These are phyloP conservation scores for Prosopis cineraria DNA, from an alignment of 306 rosid species.

Conservation along the genomic window DNA sequence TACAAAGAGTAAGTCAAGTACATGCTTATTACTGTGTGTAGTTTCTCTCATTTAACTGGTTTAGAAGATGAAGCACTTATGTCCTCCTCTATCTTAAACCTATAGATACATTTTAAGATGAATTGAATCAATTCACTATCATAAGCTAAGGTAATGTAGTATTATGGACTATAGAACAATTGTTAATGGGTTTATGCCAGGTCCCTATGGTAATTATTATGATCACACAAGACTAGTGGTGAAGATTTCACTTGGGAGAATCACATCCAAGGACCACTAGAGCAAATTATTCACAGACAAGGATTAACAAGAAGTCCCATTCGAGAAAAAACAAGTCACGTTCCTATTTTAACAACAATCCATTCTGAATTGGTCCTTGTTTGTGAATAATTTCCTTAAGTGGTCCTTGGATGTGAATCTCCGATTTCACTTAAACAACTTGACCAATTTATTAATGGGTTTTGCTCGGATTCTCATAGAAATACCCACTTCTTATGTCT, in stretches of 20 bases:
- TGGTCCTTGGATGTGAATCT: no score
- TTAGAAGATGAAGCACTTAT: background rate
- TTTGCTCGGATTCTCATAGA: background rate
- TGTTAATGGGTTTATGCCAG: background rate
- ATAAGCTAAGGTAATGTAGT: slow-evolving; percentile 15
- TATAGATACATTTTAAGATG: background rate
- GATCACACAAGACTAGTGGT: background rate
- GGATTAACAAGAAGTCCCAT: no score
- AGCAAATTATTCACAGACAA: no score
- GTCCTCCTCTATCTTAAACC: background rate
- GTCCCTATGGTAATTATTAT: background rate
- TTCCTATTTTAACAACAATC: no score
- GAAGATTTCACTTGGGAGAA: slow-evolving; percentile 64
- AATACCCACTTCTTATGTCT: background rate
- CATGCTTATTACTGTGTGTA: background rate
- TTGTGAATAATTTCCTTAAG: no score
- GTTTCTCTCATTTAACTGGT: background rate
- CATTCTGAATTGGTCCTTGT: no score
- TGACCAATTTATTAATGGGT: background rate
- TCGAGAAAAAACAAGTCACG: no score
- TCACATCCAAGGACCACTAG: no score
- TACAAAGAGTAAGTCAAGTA: slow-evolving; percentile 76
- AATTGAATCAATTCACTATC: background rate
- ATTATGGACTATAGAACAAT: background rate
- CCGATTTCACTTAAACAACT: background rate